Evolutionary conservation across 1,139 yeast genomes (phyloP), one percentile per base, ranked within the genome.

Genomic region (Blastobotrys indianensis): DNA sequence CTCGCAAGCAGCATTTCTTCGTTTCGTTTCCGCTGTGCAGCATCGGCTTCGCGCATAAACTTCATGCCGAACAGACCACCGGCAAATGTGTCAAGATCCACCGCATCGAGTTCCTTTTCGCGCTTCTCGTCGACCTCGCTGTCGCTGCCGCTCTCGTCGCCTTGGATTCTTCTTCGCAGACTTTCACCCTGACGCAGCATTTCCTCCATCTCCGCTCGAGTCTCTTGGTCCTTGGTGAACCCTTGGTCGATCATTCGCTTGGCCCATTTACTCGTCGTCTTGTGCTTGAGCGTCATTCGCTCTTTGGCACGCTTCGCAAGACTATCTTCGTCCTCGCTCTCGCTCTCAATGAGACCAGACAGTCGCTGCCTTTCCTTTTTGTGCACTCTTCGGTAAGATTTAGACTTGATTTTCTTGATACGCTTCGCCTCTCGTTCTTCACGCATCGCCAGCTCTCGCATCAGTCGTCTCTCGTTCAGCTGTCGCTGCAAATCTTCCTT

Each of bases 391-490:
- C 87, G 86, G 67, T 81, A 92, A 5, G 87, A 77, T 66, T 90
- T 94, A 39, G 97, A 87, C 66, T 92, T 92, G 67, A 92, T 92
- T 69, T 90, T 92, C 70, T 90, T 90, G 59, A 92, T 76, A 57
- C 99, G 77, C 64, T 79, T 87, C 16, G 97, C 88, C 62, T 86
- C 82, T 59, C 82, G 79, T 68, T 92, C 97, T 60, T 92, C 97
- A 60, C 97, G 77, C 68, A 88, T 92, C 95, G 92, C 86, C 53
- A 92, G 75, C 61, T 92, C 98, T 54, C 98, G 77, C 97, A 88
- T 88, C 59, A 84, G 67, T 56, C 97, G 76, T 55, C 92, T 75
- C 65, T 92, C 96, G 48, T 79, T 77, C 11, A 94, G 83, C 54
- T 95, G 77, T 61, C 81, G 79, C 51, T 73, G 71, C 68, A 90